A percentile compares a stretch with the other conserved stretches of the same genome.
Conservation (phyloP, 2,329 filamentous ascomycete species). For the Hypoxylon sp. region DNA sequence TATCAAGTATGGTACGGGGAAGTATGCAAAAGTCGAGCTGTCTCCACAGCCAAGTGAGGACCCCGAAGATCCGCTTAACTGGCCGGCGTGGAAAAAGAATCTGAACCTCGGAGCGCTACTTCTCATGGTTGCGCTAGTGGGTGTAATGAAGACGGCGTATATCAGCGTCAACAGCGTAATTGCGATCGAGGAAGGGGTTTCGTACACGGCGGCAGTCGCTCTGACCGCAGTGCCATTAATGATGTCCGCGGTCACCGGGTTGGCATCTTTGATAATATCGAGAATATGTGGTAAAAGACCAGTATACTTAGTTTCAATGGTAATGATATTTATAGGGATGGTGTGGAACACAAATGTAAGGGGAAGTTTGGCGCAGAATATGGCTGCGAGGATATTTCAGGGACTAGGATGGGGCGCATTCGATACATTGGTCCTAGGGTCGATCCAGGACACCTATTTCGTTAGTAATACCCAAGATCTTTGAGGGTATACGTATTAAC, state of each 20-base stretch:
- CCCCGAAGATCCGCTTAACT: slow-evolving; percentile 71
- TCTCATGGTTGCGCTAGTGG: slow-evolving; percentile 62
- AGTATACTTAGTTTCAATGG: slow-evolving; percentile 64
- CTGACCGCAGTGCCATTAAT: slow-evolving; percentile 69
- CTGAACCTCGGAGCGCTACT: slow-evolving; percentile 65
- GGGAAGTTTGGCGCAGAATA: slow-evolving; percentile 61
- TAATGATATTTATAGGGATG: slow-evolving; percentile 64
- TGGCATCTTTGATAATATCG: slow-evolving; percentile 60
- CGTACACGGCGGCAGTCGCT: slow-evolving; percentile 64
- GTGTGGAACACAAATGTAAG: slow-evolving; percentile 65
- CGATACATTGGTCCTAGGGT: slow-evolving; percentile 67
- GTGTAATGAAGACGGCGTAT: slow-evolving; percentile 69
- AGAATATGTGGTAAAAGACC: slow-evolving; percentile 68
- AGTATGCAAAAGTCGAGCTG: slow-evolving; percentile 61
- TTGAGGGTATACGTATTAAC: slow-evolving; percentile 9
- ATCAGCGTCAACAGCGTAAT: slow-evolving; percentile 64
- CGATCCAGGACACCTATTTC: slow-evolving; percentile 71
- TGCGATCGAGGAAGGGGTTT: slow-evolving; percentile 60
- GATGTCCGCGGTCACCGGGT: slow-evolving; percentile 63
- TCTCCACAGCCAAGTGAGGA: slow-evolving; percentile 71
- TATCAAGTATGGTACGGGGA: slow-evolving; percentile 66
- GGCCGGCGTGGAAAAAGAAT: slow-evolving; percentile 69
- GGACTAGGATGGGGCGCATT: slow-evolving; percentile 73
- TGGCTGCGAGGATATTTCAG: slow-evolving; percentile 69
- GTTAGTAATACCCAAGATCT: slow-evolving; percentile 56